Conservation (phyloP, 83 land plant species). For the Thuja plicata region DNA sequence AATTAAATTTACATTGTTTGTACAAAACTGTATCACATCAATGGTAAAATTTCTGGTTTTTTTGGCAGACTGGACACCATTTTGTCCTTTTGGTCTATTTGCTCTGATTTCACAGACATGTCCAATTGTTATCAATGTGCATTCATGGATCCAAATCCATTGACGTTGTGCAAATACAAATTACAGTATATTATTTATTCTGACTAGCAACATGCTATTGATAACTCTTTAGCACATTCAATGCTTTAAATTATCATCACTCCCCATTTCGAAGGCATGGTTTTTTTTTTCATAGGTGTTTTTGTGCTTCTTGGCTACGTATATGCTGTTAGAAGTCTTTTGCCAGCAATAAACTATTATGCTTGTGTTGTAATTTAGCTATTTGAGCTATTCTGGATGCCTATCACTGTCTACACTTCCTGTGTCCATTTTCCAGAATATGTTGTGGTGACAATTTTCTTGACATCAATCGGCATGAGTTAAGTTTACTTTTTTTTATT, state of each 20-base stretch:
- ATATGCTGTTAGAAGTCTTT: not conserved
- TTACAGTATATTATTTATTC: not conserved
- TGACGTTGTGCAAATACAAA: not conserved
- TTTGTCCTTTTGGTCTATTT: not conserved
- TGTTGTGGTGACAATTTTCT: not conserved
- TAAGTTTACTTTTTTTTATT: not conserved
- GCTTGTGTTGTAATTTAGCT: not conserved
- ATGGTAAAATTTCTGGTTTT: not conserved
- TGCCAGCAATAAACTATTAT: not conserved
- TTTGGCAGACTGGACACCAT: not conserved
- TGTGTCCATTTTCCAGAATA: not conserved
- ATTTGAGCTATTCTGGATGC: slow-evolving; percentile 4
- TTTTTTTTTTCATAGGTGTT: not conserved
- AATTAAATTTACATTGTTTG: slow-evolving; percentile 14
- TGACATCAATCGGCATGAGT: not conserved
- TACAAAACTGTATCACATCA: slow-evolving; percentile 13
- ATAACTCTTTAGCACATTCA: not conserved
- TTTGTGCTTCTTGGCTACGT: not conserved
- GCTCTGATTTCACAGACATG: not conserved
- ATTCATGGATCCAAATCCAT: not conserved
- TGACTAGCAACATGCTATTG: not conserved
- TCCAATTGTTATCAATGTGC: not conserved
- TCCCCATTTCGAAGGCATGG: too few species aligned
- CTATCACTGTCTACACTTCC: not conserved
- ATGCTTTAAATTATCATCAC: not conserved